Evolutionary conservation across 2,329 filamentous ascomycete genomes (phyloP), one percentile per base, ranked within the genome.

Genomic region (Ophiosphaerella korrae): DNA sequence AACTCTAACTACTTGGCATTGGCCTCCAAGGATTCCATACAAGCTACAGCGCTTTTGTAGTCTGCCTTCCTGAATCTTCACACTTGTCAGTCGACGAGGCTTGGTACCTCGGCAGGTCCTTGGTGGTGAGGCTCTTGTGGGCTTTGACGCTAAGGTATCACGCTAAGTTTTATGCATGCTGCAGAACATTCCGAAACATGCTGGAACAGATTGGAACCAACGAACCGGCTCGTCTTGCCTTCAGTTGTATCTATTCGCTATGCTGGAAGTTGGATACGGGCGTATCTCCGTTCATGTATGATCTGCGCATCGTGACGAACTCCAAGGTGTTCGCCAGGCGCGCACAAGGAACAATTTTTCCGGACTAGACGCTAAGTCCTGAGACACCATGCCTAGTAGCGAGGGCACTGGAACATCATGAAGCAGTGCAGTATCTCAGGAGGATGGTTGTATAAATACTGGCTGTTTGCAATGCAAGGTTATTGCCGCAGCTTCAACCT

Each of bases 221-320:
- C n/a, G 35, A 14, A 40, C 31, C 29, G 45, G 31, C n/a, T 41
- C 14, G 24, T 23, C 31, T 31, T 34, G 29, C 37, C 37, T 35
- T 40, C 18, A 18, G 18, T 33, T 16, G 45, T 14, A 9, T 18
- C n/a, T 18, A 31, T 13, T 21, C 45, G 26, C 26, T 21, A 32
- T 24, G 21, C 21, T 37, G 16, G 18, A 21, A 23, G 24, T 23
- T 16, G 14, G 12, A 36, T 9, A 7, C 24, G 42, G 42, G 14
- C 24, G 40, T 33, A 35, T 23, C 43, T 45, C 43, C 16, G 21
- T 7, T 33, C 21, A 33, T 48, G 57, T 60, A 52, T 58, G 55
- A 58, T 56, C 52, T 53, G 45, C 57, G 52, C 53, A 56, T 58
- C 55, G 47, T 48, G 42, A 50, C 42, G 41, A 37, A 42, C 31